Evolutionary conservation across 768 basidiomycete genomes (phyloP), one percentile per base, ranked within the genome.

Genomic region (Lepiota brunneoincarnata): DNA sequence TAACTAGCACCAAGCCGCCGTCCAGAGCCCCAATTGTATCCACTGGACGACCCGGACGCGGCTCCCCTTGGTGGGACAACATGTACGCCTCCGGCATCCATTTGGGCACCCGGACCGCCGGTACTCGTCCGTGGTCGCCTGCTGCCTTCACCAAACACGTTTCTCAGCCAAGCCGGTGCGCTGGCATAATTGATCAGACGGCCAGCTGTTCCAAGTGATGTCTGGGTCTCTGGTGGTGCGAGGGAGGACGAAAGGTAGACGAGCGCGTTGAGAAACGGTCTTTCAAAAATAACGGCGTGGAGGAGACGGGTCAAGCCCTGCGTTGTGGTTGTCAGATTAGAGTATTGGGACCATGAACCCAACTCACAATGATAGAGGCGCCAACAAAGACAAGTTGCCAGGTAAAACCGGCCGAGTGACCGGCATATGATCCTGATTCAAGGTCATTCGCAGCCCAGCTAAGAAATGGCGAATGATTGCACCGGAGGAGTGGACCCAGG

Each of bases 361-460:
- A 34, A 72, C 86, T 55, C 66, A 91, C 89, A 28, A 91, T 69
- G 34, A 92, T 84, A 10, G 72, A 71, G 24, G 68, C 68, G 38
- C 75, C 69, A 7, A 84, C 79, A 47, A 84, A 67, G 55, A 83
- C 63, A 14, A 86, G 74, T 60, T 92, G 89, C 80, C 84, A 92
- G 15, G 87, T 88, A 41, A 87, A 78, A 68, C 93, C 91, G 2
- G 88, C 80, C 0, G 89, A 87, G 44, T 80, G 78, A 3, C 73
- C 67, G 0, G 65, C 58, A 62, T 82, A 93, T 39, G 83, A 75
- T 3, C 74, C 72, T 12, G 74, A 70, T 69, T 94, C 92, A 3
- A 93, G 72, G 37, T 81, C 73, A 59, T 84, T 75, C 20, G 82
- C 74, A 46, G 80, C 23, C 34, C 41, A n/a, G n/a, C n/a, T n/a